Base-by-base conservation (phyloP, 441 rosid genomes). In the Euphorbia celastroides region DNA sequence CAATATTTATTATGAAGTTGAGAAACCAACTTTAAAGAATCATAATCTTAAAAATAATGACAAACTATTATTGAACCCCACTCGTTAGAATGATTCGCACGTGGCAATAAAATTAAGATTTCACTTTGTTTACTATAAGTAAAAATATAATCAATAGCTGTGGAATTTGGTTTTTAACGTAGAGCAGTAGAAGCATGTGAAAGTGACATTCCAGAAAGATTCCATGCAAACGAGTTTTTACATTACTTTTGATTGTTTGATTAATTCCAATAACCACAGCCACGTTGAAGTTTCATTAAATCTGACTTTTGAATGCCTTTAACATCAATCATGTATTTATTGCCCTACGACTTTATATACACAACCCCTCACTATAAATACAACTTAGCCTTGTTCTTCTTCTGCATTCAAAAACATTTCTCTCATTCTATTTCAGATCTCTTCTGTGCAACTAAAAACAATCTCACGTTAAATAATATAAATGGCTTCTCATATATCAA, bases 321-420 rank as follows among this genome's bases (percentile, higher is more conserved):
- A 17, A 48, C 16, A 2, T 5, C n/a, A n/a, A n/a, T 17, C 9
- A 32, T 31, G 9, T 31, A 13, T 20, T 61, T 38, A 61, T 38
- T 41, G 11, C 28, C 58, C 13, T 38, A 4, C 2, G 65, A 61
- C 65, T 61, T 61, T 38, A 1, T 7, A 0, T 14, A 4, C n/a
- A 22, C 26, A 7, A 17, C 17, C 46, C 7, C 12, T 38, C 54
- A 20, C 55, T 66, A 66, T 66, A 66, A 66, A 66, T 56, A 28
- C 26, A 32, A 27, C 14, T 0, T 2, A 22, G 25, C 0, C 52
- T 36, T 34, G 2, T 25, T n/a, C 61, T 23, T 51, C 56, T 54
- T 36, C 61, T 54, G n/a, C 69, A 63, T 61, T 38, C 46, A n/a
- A 14, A 25, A n/a, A n/a, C n/a, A n/a, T n/a, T 12, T 64, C 12